phyloP scores from a whole-genome alignment of 768 basidiomycete genomes.

The Naganishia randhawae region DNA sequence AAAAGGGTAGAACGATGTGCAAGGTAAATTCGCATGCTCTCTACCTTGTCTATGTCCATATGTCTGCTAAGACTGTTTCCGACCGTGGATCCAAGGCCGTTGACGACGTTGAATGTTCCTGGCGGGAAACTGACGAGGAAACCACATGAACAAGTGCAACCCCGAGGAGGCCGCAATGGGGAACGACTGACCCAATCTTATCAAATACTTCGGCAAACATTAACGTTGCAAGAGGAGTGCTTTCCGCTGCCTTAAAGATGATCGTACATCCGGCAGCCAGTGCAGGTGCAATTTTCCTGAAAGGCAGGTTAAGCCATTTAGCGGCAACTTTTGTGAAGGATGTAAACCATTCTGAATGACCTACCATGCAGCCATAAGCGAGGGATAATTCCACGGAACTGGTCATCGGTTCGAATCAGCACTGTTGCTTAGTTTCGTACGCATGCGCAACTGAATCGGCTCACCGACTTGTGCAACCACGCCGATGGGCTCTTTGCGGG shows the following conservation, averaged over 20 bases:
- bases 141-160: too few relatives aligned
- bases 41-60: constrained; percentile 48
- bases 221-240: constrained; percentile 29
- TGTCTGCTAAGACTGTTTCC: constrained; percentile 41
- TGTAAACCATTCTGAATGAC: too few relatives aligned
- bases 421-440: too few relatives aligned
- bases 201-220: constrained; percentile 5
- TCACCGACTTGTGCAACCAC: constrained; percentile 54
- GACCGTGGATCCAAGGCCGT: constrained; percentile 45
- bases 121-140: constrained; percentile 45
- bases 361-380: too few relatives aligned
- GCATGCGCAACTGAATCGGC: too few relatives aligned
- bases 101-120: constrained; percentile 46
- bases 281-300: constrained; percentile 91
- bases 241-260: constrained; percentile 62
- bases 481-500: constrained; percentile 68
- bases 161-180: too few relatives aligned
- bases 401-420: too few relatives aligned
- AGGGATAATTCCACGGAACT: constrained; percentile 15
- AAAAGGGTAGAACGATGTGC: too few relatives aligned
- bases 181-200: constrained; percentile 26
- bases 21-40: too few relatives aligned
- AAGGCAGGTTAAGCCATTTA: too few relatives aligned
- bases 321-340: constrained; percentile 36
- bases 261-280: constrained; percentile 80